phyloP scores from a whole-genome alignment of 2,329 filamentous ascomycete genomes.

The Aureobasidium pullulans region DNA sequence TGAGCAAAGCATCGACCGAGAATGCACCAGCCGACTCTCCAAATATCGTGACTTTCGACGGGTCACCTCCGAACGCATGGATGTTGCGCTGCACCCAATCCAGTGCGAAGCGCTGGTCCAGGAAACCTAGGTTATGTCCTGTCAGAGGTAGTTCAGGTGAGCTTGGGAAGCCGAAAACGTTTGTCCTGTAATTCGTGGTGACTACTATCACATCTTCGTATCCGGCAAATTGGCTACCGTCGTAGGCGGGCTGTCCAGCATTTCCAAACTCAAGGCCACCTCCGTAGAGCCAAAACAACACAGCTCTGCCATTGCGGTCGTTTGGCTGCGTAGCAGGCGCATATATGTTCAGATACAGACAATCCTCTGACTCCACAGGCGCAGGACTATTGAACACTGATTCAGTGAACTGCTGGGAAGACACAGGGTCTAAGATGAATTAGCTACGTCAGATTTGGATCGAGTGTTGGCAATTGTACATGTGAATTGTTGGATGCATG shows the following conservation, averaged over 20 bases:
- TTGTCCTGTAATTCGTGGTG: conserved; percentile 29
- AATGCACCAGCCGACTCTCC: conserved; percentile 29
- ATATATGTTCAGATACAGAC: conserved; percentile 29
- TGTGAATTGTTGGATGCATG: conserved; percentile 28
- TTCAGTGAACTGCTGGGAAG: conserved; percentile 24
- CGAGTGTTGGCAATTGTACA: not conserved
- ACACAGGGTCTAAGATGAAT: conserved; percentile 22
- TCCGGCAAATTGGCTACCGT: conserved; percentile 27
- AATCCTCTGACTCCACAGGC: conserved; percentile 30
- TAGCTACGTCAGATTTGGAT: conserved; percentile 3
- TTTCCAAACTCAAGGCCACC: conserved; percentile 26
- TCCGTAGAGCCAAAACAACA: conserved; percentile 31
- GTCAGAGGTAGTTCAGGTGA: conserved; percentile 29
- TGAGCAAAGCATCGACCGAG: conserved; percentile 27
- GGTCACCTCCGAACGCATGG: conserved; percentile 29
- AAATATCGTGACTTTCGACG: conserved; percentile 31
- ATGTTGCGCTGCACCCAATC: conserved; percentile 34
- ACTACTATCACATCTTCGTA: conserved; percentile 31
- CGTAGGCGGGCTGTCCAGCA: conserved; percentile 24
- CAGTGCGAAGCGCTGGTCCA: conserved; percentile 30
- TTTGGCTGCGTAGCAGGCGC: conserved; percentile 24
- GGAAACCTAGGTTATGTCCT: conserved; percentile 29
- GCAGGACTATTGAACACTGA: conserved; percentile 26
- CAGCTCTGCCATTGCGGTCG: conserved; percentile 21
- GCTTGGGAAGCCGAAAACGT: conserved; percentile 37